Evolutionary conservation across 176 grass and related monocot genomes (phyloP), one percentile per base, ranked within the genome.

Genomic region (Triticum dicoccoides): DNA sequence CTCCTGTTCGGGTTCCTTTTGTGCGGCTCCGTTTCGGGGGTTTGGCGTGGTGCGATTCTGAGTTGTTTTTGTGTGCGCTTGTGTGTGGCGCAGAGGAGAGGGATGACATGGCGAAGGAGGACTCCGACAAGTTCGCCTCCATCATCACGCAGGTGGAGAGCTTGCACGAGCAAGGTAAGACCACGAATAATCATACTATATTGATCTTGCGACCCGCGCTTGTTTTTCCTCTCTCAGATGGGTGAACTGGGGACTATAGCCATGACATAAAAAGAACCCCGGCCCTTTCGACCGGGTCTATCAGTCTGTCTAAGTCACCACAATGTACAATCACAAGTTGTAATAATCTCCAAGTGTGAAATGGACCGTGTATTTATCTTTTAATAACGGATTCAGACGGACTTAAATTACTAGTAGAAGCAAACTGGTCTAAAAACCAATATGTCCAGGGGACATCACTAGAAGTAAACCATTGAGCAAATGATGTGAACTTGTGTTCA

Each of bases 91-190:
- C 89, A 98, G 95, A 98, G 90, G 91, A 90, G 85, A 91, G 84
- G 82, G 93, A 93, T 9, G 95, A 93, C 82, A 93, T 98, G 64
- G 76, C 71, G 6, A 93, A 63, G 66, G 65, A 34, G 37, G 93
- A 92, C 80, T 93, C 93, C 13, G 82, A 86, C 34, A 98, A 81
- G 81, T 95, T 98, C 69, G 39, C 91, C 32, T 81, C 76, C 65
- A 90, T 98, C 81, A 98, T 98, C 86, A 88, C 85, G 67, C 85
- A 95, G 82, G 91, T 98, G 34, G 95, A 98, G 21, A 83, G 77
- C 83, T 81, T 98, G 86, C 95, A 98, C 88, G 87, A 98, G 74
- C 83, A 73, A 8, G 95, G 95, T 95, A 95, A 24, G 78, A 89
- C 88, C 91, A 95, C 24, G 45, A 11, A 35, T 39, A 63, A n/a